Conservation (phyloP, 495 filamentous ascomycete species). For the Copromyces sp. region DNA sequence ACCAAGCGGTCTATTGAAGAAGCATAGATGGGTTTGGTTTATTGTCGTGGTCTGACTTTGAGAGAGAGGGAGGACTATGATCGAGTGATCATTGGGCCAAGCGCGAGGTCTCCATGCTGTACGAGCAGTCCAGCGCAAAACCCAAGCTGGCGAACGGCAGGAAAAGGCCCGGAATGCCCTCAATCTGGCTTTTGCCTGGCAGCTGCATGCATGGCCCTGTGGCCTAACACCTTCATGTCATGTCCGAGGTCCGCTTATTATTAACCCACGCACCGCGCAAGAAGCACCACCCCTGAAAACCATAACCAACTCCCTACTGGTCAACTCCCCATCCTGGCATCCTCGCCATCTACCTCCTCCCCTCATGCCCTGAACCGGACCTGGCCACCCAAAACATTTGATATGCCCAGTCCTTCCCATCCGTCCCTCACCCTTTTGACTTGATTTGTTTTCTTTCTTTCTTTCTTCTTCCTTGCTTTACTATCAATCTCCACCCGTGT, state of each 20-base stretch:
- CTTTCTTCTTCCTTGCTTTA: background rate
- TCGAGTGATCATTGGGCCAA: background rate
- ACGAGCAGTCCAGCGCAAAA: background rate
- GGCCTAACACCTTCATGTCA: too few species aligned
- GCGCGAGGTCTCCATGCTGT: too few species aligned
- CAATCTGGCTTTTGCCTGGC: background rate
- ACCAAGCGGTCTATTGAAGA: background rate
- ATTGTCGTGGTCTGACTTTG: too few species aligned
- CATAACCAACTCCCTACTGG: background rate
- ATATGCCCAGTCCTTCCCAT: background rate
- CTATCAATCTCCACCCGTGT: background rate
- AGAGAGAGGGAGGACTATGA: too few species aligned
- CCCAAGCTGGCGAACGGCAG: background rate
- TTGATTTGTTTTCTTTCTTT: background rate
- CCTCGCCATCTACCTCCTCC: background rate
- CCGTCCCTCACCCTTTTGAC: background rate
- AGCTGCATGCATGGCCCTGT: too few species aligned
- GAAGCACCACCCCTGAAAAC: too few species aligned
- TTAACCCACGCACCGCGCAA: too few species aligned
- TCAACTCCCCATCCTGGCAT: background rate
- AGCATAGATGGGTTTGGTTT: background rate
- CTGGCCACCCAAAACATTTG: background rate
- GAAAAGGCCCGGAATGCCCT: background rate
- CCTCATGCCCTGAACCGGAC: background rate
- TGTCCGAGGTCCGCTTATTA: too few species aligned